Conservation (phyloP, 805 yeast genomes). For the Metschnikowia koreensis region DNA sequence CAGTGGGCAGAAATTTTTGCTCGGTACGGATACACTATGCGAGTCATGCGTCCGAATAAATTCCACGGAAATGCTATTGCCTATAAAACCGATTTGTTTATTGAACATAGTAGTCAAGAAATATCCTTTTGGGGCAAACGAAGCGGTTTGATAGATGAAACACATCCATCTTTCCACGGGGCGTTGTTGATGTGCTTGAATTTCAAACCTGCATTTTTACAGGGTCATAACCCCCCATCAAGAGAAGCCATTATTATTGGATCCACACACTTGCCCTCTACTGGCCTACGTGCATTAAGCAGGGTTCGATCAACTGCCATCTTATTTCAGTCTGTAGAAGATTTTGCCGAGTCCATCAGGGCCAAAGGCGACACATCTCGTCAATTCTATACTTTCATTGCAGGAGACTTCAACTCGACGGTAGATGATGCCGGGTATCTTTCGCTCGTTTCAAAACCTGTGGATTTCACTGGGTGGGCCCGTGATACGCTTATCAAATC, state of each 20-base stretch:
- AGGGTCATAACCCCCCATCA: slow-evolving; percentile 1
- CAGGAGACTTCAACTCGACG: slow-evolving; percentile 8
- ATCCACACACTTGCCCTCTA: slow-evolving; percentile 3
- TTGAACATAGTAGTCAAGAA: background rate
- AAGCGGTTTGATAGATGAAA: background rate
- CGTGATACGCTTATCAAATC: slow-evolving; percentile 5
- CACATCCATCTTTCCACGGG: background rate
- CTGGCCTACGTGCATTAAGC: background rate
- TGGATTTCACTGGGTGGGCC: background rate
- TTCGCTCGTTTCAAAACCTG: slow-evolving; percentile 4
- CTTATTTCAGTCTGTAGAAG: background rate
- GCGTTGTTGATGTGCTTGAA: slow-evolving; percentile 1
- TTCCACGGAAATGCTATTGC: slow-evolving; percentile 4
- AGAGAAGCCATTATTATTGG: slow-evolving; percentile 2
- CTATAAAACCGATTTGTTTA: background rate
- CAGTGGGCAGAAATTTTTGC: background rate
- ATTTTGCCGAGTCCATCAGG: background rate
- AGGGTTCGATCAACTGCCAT: background rate
- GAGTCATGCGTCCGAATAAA: background rate
- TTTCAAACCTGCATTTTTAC: slow-evolving; percentile 3
- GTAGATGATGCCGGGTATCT: slow-evolving; percentile 3
- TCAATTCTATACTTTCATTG: slow-evolving; percentile 5
- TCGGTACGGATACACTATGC: background rate
- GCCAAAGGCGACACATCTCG: background rate
- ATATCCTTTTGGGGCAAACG: background rate